Evolutionary conservation across 2,329 filamentous ascomycete genomes (phyloP), one percentile per base, ranked within the genome.

Genomic region (Ceratocystiopsis sp.): DNA sequence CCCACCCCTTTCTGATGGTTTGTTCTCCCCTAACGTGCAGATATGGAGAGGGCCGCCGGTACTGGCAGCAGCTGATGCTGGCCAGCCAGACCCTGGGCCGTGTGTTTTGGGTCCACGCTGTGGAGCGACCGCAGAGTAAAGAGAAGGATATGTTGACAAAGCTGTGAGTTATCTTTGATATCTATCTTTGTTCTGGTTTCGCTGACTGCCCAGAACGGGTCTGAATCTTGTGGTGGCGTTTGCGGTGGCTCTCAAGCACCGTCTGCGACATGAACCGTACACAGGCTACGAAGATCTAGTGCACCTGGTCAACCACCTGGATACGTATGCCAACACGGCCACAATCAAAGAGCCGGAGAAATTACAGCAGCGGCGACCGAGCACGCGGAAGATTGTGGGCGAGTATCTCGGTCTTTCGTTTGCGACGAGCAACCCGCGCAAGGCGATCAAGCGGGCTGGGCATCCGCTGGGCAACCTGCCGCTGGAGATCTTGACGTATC

Each of bases 61-160:
- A 69, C 48, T 74, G 69, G 69, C 65, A 74, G 1, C 63, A 71
- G 44, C 63, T 78, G 51, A 73, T 68, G 43, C 65, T 69, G 58
- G 78, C 80, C 54, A 62, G 68, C 53, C 66, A 85, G 63, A 63
- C 76, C 57, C 64, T 93, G 51, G 82, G 75, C 51, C 76, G 87
- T 18, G 68, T 83, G 11, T 83, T 91, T 55, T 95, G 87, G 87
- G 69, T 94, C 32, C 82, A 93, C 52, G 67, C 73, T 9, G 54
- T 61, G 4, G 80, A 84, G 78, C n/a, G 71, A 67, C 3, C 71
- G 75, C 15, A 68, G 15, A 69, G 66, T 40, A 51, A 43, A 25
- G 80, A 80, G 53, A 67, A 73, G 16, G 80, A 84, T 52, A 55
- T 84, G 4, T 62, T 84, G 11, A 67, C 64, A 40, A 84, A 84